Conservation (phyloP, 164 flowering plant genomes). For the Magnolia changhungtana region DNA sequence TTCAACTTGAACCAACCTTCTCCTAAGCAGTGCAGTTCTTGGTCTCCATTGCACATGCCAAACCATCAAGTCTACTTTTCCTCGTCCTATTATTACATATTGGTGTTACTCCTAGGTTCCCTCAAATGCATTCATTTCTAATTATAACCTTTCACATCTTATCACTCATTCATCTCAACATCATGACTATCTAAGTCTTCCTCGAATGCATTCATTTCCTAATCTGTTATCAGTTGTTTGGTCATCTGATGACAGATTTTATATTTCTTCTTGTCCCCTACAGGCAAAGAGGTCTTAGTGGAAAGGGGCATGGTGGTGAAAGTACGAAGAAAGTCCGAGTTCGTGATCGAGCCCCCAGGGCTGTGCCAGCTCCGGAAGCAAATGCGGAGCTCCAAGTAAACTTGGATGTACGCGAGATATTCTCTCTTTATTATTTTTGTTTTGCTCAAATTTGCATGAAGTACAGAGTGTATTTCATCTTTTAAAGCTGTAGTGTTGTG, state of each 20-base stretch:
- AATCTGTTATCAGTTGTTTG: neutral
- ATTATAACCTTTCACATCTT: no score
- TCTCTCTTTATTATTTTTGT: neutral
- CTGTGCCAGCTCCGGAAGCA: slow-evolving; percentile 89
- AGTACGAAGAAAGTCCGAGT: slow-evolving; percentile 43
- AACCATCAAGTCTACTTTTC: no score
- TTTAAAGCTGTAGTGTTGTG: no score
- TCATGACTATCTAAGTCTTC: no score
- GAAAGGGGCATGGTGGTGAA: slow-evolving; percentile 46
- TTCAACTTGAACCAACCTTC: no score
- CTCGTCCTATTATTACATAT: no score
- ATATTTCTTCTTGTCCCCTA: slow-evolving; percentile 1
- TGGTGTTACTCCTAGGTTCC: no score
- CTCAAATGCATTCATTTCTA: no score
- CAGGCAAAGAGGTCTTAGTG: slow-evolving; percentile 58
- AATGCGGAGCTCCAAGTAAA: slow-evolving; percentile 84
- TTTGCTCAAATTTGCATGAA: neutral
- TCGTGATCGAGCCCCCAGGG: slow-evolving; percentile 61
- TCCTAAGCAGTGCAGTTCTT: no score
- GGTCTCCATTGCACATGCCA: no score
- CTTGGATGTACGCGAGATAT: slow-evolving; percentile 63
- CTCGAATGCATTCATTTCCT: no score
- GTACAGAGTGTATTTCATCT: neutral
- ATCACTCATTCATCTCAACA: no score
- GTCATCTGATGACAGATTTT: neutral